Evolutionary conservation across 495 filamentous ascomycete genomes (phyloP), one percentile per base, ranked within the genome.

Genomic region (Filosporella fistucella): DNA sequence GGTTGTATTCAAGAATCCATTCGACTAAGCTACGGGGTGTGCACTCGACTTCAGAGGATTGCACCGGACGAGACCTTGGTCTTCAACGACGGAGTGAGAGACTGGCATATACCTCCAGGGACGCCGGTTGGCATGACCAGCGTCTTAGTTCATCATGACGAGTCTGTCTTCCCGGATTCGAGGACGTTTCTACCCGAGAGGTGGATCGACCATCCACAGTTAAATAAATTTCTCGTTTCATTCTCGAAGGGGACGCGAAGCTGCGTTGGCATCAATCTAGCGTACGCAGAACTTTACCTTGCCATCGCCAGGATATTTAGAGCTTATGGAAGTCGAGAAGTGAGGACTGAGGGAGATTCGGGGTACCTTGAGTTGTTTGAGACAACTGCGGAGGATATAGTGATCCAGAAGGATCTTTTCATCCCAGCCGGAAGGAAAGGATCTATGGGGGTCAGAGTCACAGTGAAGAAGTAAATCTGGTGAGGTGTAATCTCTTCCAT

Each of bases 261-360:
- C 28, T 80, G 77, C 45, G 54, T 81, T 16, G 77, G 73, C 1
- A 75, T 74, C 22, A 70, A 72, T 38, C 46, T 73, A n/a, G 71
- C 70, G 0, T 68, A 66, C 42, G 66, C 69, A 3, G 67, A 71
- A 52, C 14, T 73, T 1, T 72, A 65, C 42, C 37, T 72, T 11
- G 50, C 53, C 0, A 18, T 73, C 5, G 63, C 67, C 1, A 49
- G 42, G 0, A 38, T 75, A 0, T 45, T 69, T 9, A 56, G 66
- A 0, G 49, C 51, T 0, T 76, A 39, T 46, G 49, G 49, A 9
- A 29, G 30, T 26, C 2, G 13, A n/a, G 22, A 42, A 2, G 22
- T 25, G 7, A 5, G n/a, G 33, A 8, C n/a, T 30, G 28, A 30
- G 8, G 33, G 33, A 8, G 33, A 35, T 12, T 14, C 13, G 33